Conservation (phyloP, 495 filamentous ascomycete species). For the Xanthoparmelia taractica region DNA sequence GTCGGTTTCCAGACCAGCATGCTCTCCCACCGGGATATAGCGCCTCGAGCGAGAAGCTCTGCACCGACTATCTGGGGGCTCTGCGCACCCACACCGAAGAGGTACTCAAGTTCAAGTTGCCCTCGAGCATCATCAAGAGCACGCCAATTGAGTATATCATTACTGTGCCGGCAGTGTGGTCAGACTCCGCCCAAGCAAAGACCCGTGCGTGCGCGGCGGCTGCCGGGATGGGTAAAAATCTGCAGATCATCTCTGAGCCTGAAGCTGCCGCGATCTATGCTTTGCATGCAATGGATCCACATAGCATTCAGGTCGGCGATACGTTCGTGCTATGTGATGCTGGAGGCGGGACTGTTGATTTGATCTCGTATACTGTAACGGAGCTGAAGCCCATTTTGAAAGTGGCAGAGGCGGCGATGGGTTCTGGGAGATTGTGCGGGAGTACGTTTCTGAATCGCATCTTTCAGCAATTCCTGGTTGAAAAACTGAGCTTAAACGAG, state of each 20-base stretch:
- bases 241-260: slow-evolving; percentile 67
- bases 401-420: slow-evolving; percentile 62
- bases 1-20: slow-evolving; percentile 19
- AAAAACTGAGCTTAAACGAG: slow-evolving; percentile 52
- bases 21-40: slow-evolving; percentile 35
- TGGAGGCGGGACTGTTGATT: slow-evolving; percentile 66
- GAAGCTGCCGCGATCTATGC: slow-evolving; percentile 74
- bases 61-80: slow-evolving; percentile 59
- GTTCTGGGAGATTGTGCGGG: slow-evolving; percentile 60
- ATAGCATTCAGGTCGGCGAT: slow-evolving; percentile 56
- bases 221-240: slow-evolving; percentile 58
- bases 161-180: slow-evolving; percentile 60
- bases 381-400: slow-evolving; percentile 36
- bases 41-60: slow-evolving; percentile 54
- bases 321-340: slow-evolving; percentile 72
- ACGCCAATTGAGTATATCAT: slow-evolving; percentile 60
- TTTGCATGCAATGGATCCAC: slow-evolving; percentile 60
- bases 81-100: slow-evolving; percentile 28
- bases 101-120: slow-evolving; percentile 42
- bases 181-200: slow-evolving; percentile 62
- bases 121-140: slow-evolving; percentile 52
- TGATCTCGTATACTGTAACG: slow-evolving; percentile 48
- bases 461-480: slow-evolving; percentile 60
- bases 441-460: slow-evolving; percentile 67
- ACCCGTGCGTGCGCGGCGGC: slow-evolving; percentile 57